Conservation (phyloP, 2,329 filamentous ascomycete genomes). For the Calycina marina region DNA sequence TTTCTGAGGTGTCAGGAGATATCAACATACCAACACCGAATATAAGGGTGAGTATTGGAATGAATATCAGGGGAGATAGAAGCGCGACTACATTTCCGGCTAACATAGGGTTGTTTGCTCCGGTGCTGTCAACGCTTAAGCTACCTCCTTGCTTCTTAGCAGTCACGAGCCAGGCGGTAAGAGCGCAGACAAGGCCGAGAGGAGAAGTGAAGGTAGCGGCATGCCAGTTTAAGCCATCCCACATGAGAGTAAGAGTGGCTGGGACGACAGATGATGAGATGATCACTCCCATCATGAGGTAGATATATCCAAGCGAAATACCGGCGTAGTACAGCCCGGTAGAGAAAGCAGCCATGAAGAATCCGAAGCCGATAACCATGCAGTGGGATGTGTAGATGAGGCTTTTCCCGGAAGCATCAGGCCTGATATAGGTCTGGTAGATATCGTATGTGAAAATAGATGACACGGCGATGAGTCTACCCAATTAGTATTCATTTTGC, state of each 20-base stretch:
- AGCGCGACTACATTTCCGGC: constrained; percentile 76
- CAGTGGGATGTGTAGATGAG: constrained; percentile 71
- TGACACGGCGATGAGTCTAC: constrained; percentile 61
- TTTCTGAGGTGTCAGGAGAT: background rate
- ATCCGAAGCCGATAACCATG: constrained; percentile 57
- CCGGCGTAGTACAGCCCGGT: constrained; percentile 48
- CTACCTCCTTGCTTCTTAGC: constrained; percentile 53
- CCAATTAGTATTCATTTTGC: background rate
- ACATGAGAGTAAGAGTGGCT: constrained; percentile 65
- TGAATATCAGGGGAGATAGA: constrained; percentile 59
- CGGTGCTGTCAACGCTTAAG: constrained; percentile 60
- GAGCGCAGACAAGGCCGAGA: constrained; percentile 50
- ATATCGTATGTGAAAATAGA: constrained; percentile 82
- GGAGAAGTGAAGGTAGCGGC: constrained; percentile 57
- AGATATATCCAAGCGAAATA: constrained; percentile 79
- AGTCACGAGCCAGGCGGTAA: constrained; percentile 68
- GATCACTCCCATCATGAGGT: constrained; percentile 83
- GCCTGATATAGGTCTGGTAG: constrained; percentile 78
- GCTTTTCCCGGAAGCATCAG: constrained; percentile 55
- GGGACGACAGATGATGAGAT: constrained; percentile 78
- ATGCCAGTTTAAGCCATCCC: constrained; percentile 65
- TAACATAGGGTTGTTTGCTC: constrained; percentile 77
- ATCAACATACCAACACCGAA: constrained; percentile 36
- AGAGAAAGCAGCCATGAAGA: constrained; percentile 65
- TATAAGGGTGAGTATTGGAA: constrained; percentile 59